A percentile compares a stretch with the other conserved stretches of the same genome.
phyloP scores from a whole-genome alignment of 495 filamentous ascomycete species.

The Hyaloscypha bicolor region DNA sequence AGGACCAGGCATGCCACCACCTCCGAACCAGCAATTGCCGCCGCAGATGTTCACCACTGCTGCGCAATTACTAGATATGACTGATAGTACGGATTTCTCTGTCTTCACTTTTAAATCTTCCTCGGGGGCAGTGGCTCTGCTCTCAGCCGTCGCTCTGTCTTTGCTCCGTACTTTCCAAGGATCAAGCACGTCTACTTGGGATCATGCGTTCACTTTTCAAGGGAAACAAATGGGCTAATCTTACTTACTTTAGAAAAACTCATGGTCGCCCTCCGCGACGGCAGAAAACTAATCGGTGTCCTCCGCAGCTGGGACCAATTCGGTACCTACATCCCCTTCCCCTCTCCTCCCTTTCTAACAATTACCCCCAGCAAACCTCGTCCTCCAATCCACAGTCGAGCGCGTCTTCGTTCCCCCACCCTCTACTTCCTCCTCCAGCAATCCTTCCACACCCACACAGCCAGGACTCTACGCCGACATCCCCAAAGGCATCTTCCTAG shows the following conservation, averaged over 20 bases:
- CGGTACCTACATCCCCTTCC: conserved; percentile 53
- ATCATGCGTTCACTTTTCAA: background rate
- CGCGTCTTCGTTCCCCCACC: conserved; percentile 60
- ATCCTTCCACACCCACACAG: conserved; percentile 39
- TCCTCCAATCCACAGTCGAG: conserved; percentile 89
- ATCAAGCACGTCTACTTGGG: no score
- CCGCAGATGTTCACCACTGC: conserved; percentile 98
- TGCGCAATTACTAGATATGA: conserved; percentile 90
- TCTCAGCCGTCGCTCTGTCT: background rate
- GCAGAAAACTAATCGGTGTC: conserved; percentile 89
- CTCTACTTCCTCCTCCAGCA: conserved; percentile 31
- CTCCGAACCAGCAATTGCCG: conserved; percentile 56
- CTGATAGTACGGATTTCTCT: conserved; percentile 74
- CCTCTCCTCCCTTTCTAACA: conserved; percentile 8
- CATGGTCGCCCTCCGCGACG: conserved; percentile 85
- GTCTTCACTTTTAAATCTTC: no score
- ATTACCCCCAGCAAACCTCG: conserved; percentile 73
- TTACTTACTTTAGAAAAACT: conserved; percentile 75
- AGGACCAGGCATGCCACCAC: conserved; percentile 30
- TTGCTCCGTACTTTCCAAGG: no score
- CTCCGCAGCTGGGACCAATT: conserved; percentile 98
- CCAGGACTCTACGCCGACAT: conserved; percentile 74
- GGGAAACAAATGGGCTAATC: background rate
- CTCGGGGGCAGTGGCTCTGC: background rate
- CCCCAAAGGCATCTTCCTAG: conserved; percentile 79